Evolutionary conservation across 2,329 filamentous ascomycete species (phyloP).

Genomic region (Beauveria caledonica): DNA sequence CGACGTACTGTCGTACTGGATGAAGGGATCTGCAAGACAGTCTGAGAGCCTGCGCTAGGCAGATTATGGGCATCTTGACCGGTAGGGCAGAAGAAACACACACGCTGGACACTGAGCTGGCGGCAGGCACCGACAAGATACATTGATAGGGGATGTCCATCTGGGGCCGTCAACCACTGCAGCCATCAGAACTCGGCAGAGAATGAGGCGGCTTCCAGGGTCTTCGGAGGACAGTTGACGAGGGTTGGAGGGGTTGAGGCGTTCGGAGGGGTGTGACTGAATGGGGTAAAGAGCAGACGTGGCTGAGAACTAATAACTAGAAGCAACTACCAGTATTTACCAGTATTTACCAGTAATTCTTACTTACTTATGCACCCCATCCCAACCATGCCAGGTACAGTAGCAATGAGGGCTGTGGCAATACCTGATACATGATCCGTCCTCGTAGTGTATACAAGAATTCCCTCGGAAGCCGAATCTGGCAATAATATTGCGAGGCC

Average conservation of each 20-base stretch:
- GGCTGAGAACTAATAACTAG: not conserved
- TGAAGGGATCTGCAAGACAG: not conserved
- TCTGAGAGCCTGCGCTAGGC: not conserved
- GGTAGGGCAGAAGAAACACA: slow-evolving; percentile 2
- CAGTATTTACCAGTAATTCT: no score
- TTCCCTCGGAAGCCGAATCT: not conserved
- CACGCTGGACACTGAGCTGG: not conserved
- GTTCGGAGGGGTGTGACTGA: not conserved
- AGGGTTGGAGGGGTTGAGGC: not conserved
- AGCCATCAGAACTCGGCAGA: not conserved
- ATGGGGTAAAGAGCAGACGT: not conserved
- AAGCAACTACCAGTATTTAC: no score
- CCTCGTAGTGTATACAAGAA: not conserved
- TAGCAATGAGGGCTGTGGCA: not conserved
- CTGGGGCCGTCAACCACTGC: not conserved
- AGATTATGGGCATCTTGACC: not conserved
- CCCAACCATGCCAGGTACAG: not conserved
- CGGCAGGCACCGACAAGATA: not conserved
- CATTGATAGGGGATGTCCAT: not conserved
- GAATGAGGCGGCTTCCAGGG: not conserved
- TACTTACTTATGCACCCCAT: no score
- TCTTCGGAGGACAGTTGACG: not conserved
- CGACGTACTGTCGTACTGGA: not conserved
- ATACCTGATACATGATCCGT: not conserved
- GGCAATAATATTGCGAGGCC: not conserved